Percentiles rank a stretch among this genome's conserved stretches.
These are phyloP conservation scores for Mycena sanguinolenta DNA, from an alignment of 768 basidiomycete genomes.

Conservation along the genomic window DNA sequence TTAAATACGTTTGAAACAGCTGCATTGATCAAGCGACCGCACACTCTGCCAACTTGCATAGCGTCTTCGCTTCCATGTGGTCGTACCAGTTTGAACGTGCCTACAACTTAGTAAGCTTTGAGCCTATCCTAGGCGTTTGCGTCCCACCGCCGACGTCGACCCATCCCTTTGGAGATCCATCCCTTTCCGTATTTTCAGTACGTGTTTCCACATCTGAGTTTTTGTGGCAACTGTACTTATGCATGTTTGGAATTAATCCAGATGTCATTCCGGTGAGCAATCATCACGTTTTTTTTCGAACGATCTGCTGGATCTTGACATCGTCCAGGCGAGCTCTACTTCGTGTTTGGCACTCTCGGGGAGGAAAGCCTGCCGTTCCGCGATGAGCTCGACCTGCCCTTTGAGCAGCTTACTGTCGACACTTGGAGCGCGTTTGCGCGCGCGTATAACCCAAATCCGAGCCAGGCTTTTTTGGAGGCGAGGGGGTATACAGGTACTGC, in stretches of 20 bases:
- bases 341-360: conserved; percentile 50
- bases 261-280: conserved; percentile 43
- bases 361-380: conserved; percentile 58
- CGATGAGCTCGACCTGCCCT: conserved; percentile 59
- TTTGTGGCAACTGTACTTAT: neutral
- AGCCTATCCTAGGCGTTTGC: conserved; percentile 59
- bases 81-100: conserved; percentile 64
- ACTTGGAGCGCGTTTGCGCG: conserved; percentile 63
- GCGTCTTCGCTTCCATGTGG: conserved; percentile 57
- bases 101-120: conserved; percentile 53
- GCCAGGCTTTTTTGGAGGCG: conserved; percentile 53
- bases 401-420: conserved; percentile 59
- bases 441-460: conserved; percentile 62
- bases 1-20: conserved; percentile 4
- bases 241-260: neutral
- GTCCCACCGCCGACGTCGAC: conserved; percentile 55
- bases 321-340: conserved; percentile 45
- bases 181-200: conserved; percentile 65
- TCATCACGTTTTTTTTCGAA: too few relatives aligned
- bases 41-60: conserved; percentile 56
- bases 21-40: conserved; percentile 66
- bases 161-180: conserved; percentile 62
- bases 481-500: conserved; percentile 56
- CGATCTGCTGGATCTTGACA: too few relatives aligned
- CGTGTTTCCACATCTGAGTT: conserved; percentile 42